Conservation (phyloP, 805 yeast genomes). For the Barnettozyma botsteinii region DNA sequence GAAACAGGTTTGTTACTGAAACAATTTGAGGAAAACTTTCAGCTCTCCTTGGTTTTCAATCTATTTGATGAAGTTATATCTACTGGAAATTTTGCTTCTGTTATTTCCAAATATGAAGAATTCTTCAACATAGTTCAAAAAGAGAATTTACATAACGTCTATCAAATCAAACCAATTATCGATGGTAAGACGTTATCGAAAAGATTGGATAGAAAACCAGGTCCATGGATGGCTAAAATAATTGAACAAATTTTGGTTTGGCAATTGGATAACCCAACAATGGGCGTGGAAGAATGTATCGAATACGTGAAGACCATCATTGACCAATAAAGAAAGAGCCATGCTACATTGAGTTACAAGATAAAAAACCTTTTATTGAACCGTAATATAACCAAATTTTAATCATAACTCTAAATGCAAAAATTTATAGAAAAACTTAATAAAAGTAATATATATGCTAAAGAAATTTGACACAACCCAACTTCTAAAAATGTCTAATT, state of each 20-base stretch:
- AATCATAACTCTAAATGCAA: no score
- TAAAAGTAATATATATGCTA: no score
- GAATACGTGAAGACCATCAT: constrained; percentile 30
- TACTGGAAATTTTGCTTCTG: background rate
- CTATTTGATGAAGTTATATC: constrained; percentile 14
- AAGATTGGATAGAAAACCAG: constrained; percentile 57
- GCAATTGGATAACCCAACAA: constrained; percentile 73
- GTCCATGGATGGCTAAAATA: constrained; percentile 74
- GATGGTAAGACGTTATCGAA: constrained; percentile 68
- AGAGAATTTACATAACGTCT: constrained; percentile 27
- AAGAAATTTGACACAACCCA: no score
- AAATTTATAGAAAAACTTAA: no score
- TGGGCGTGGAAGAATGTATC: constrained; percentile 48
- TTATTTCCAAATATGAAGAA: constrained; percentile 12
- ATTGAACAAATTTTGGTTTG: constrained; percentile 54
- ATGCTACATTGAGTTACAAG: background rate
- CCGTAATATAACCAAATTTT: no score
- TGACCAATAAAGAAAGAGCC: background rate
- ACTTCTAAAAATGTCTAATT: no score
- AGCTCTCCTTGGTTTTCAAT: constrained; percentile 32
- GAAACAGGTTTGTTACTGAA: constrained; percentile 57
- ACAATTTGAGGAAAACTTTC: constrained; percentile 48
- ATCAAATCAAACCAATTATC: constrained; percentile 54
- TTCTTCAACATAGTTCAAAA: constrained; percentile 13
- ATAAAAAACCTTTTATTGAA: background rate